Evolutionary conservation across 768 basidiomycete genomes (phyloP), one percentile per base, ranked within the genome.

Genomic region (Suillus decipiens): DNA sequence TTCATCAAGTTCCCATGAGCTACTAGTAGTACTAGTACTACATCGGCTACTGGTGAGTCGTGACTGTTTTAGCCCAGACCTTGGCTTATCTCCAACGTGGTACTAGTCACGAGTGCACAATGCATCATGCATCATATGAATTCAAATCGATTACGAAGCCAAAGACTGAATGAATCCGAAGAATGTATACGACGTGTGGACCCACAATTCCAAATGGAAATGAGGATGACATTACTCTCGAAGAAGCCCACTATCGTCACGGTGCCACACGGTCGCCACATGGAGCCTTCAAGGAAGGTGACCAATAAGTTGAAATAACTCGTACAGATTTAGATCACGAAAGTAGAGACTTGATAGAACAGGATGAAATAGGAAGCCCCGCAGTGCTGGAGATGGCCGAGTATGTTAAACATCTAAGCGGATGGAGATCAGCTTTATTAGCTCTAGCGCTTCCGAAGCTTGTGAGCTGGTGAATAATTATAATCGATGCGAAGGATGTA

Each of bases 331-430:
- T 41, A 57, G 56, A 24, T 14, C 36, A 10, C 36, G 15, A 56
- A 39, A 39, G 10, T 28, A 24, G 37, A 56, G 15, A 57, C 14
- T 11, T 9, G 19, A 57, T 57, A 57, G 39, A 41, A 57, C 15
- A 17, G 17, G 24, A 50, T 28, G 17, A 15, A 28, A 50, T 3
- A 28, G 43, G 45, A 47, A 47, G 34, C 14, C 11, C 11, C 39
- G 19, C 17, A 28, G 54, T 14, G 53, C 53, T n/a, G 54, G 55
- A 56, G 55, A 56, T 56, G 37, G 15, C 55, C 55, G 56, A 28
- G 56, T 19, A 57, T 50, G 50, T 31, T 51, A 31, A 51, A 41
- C 56, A 57, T 39, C 0, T 57, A 41, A 17, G 28, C 56, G 24
- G 22, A 15, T 56, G 22, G 2, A n/a, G 31, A 11, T 19, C 33